These are phyloP conservation scores for Pholiota conissans DNA, from an alignment of 768 basidiomycete genomes.

Conservation along the genomic window DNA sequence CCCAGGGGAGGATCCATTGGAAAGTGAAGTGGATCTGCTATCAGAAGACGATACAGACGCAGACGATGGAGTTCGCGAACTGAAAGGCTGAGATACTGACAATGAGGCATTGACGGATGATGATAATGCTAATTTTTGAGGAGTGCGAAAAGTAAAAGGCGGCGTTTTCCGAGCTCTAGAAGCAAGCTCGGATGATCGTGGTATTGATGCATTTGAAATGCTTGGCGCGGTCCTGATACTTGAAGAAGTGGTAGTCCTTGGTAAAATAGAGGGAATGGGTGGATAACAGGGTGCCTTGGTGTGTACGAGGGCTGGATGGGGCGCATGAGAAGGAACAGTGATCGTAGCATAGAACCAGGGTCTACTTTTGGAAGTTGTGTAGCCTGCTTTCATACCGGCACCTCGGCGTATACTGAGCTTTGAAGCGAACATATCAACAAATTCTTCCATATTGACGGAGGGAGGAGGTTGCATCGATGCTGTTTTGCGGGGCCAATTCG, in stretches of 20 bases:
- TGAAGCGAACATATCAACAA: slow-evolving; percentile 17
- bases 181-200: too few species aligned
- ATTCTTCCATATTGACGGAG: slow-evolving; percentile 25
- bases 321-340: slow-evolving; percentile 23
- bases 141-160: too few species aligned
- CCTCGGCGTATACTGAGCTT: slow-evolving; percentile 24
- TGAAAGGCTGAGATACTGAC: background rate
- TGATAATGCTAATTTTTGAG: background rate
- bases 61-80: background rate
- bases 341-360: slow-evolving; percentile 25
- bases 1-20: background rate
- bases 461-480: background rate
- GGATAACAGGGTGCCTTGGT: background rate
- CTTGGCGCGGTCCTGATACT: too few species aligned
- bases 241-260: background rate
- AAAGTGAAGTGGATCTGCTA: background rate
- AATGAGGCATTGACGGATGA: background rate
- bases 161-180: too few species aligned
- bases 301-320: slow-evolving; percentile 26
- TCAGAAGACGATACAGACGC: background rate
- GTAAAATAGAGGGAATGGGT: background rate
- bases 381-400: slow-evolving; percentile 3
- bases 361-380: background rate
- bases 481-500: slow-evolving; percentile 32
- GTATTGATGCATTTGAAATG: too few species aligned